Evolutionary conservation across 805 yeast species (phyloP), one percentile per base, ranked within the genome.

Genomic region (Kurtzmaniella cleridarum): DNA sequence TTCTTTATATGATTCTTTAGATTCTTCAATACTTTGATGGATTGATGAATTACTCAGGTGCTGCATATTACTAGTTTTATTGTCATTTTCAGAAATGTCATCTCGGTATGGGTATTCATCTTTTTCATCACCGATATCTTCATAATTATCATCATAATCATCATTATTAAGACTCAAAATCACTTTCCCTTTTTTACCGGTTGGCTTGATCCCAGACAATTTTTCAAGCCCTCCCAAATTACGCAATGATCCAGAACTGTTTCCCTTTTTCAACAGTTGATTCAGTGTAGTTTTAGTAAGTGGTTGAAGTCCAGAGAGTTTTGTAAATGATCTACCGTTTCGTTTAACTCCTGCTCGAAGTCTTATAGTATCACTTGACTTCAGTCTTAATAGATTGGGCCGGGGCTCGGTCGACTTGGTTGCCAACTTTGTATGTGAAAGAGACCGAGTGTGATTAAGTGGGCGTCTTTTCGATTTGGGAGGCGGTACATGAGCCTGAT

Each of bases 111-210:
- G 16, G 3, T 26, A 15, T 6, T 31, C 40, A 5, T 40, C 43
- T 10, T 40, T 52, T 16, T 43, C 60, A 5, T 48, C 50, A 13
- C 46, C 55, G 40, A 55, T 31, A 43, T 66, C 72, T 48, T 68
- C 73, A 41, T 55, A 66, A 10, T 60, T 60, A 36, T 60, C 60
- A 14, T 54, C 57, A 7, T 38, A 18, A 16, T 38, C 41, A 40
- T 64, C 69, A 30, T 66, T 72, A 40, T 68, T 67, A 37, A 68
- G 52, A 23, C 50, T 50, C 43, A 68, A 48, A 5, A 68, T 67
- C 9, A 71, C 74, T 35, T 54, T 56, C 2, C 66, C 73, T 35
- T 64, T 61, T 31, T 54, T 55, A 5, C 60, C 48, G 42, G 69
- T 64, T 8, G 67, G 49, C 42, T 62, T 66, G 41, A 68, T 50